A percentile compares a stretch with the other conserved stretches of the same genome.
Conservation (phyloP, 2,329 filamentous ascomycete species). For the Nemania sp. region DNA sequence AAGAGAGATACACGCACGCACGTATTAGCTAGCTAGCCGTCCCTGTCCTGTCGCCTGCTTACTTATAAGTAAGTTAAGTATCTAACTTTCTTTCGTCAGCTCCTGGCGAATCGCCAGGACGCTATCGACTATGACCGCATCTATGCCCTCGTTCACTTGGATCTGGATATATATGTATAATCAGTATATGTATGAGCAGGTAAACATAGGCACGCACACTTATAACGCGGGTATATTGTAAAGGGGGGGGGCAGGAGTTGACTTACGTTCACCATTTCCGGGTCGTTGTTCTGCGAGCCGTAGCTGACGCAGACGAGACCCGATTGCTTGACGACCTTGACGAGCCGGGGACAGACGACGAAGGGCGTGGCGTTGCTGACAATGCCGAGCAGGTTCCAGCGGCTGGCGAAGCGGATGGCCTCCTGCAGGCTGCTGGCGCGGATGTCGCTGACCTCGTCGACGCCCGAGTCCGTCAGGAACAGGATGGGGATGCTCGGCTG, state of each 20-base stretch:
- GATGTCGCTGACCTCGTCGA: conserved; percentile 81
- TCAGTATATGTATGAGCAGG: not conserved
- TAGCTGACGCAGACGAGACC: conserved; percentile 95
- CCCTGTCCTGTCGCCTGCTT: not conserved
- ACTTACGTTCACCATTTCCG: conserved; percentile 79
- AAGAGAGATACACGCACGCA: too few species aligned
- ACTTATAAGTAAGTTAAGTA: too few species aligned
- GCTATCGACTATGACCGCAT: conserved; percentile 95
- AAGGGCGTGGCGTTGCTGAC: conserved; percentile 88
- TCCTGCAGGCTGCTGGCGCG: conserved; percentile 91
- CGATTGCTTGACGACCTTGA: conserved; percentile 91
- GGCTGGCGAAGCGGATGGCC: conserved; percentile 88
- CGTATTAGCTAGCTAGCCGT: not conserved
- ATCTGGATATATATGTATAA: conserved; percentile 67
- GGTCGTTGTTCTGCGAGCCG: conserved; percentile 87
- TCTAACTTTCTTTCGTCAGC: conserved; percentile 61
- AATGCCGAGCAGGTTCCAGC: conserved; percentile 93
- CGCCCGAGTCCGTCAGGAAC: conserved; percentile 90
- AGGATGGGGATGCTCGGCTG: conserved; percentile 95
- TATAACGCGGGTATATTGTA: too few species aligned
- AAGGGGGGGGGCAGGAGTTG: not conserved
- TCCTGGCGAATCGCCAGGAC: conserved; percentile 92
- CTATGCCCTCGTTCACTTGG: conserved; percentile 94
- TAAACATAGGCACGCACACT: conserved; percentile 13
- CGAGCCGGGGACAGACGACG: conserved; percentile 84